Evolutionary conservation across 2,329 filamentous ascomycete species (phyloP), one percentile per base, ranked within the genome.

Genomic region (Trichoderma koningii): DNA sequence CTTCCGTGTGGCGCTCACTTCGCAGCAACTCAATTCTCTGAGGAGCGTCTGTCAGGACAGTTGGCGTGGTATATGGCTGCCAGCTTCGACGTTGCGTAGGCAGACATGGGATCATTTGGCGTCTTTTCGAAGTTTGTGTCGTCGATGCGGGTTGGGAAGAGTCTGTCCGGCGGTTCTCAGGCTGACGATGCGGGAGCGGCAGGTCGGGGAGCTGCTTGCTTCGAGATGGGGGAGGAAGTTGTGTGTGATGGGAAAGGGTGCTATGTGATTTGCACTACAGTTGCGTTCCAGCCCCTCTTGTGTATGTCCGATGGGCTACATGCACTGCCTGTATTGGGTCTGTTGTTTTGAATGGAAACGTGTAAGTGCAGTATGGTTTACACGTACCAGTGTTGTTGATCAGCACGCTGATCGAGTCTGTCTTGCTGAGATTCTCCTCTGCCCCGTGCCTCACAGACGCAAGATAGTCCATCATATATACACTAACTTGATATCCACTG

Each of bases 81-180:
- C 41, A 57, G 55, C 17, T 57, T 47, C 5, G 55, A 57, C 5
- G 55, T 57, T 57, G 55, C 55, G n/a, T 57, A 57, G 0, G 55
- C 55, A 23, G 55, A 57, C 55, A 47, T 57, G 41, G 55, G 41
- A 3, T 57, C 41, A 9, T 57, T 30, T 7, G 55, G 55, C 4
- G 55, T 47, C 17, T 45, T 57, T n/a, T 34, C 26, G 10, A 57
- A 57, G 41, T 47, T 47, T 28, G 55, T 23, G 17, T 57, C 41
- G 5, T 57, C 23, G 7, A 57, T 15, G 21, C 30, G 55, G 3
- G 42, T 26, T 7, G 55, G 41, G 55, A 57, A 57, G 14, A 57
- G 23, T 10, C 41, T 44, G 55, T 15, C 55, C 55, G 0, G 55
- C 30, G 41, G 55, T 57, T 23, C 41, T 45, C 10, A 57, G 15